phyloP scores from a whole-genome alignment of 345 rosid genomes.

The Anastatica hierochuntica region DNA sequence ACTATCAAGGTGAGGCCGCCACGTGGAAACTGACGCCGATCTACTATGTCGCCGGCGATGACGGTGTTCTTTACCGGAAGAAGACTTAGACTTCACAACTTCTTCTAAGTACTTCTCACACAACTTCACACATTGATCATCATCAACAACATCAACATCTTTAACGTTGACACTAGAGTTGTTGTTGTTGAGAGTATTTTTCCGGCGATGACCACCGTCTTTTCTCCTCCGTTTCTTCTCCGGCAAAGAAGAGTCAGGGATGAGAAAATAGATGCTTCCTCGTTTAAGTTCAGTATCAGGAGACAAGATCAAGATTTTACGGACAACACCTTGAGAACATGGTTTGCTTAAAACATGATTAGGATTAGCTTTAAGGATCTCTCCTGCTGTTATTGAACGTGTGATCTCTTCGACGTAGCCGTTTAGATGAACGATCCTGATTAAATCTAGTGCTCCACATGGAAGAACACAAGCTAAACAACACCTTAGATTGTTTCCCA shows the following conservation, averaged over 20 bases:
- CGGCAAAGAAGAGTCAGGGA: constrained; percentile 54
- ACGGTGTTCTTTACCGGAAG: constrained; percentile 27
- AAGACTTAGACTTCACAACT: not conserved
- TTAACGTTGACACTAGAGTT: not conserved
- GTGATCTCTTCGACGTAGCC: constrained; percentile 78
- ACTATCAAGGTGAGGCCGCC: constrained; percentile 77
- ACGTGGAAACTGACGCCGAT: constrained; percentile 36
- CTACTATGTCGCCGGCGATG: constrained; percentile 49
- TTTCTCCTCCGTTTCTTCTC: constrained; percentile 34
- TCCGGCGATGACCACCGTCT: not conserved
- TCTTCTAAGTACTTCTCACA: constrained; percentile 26
- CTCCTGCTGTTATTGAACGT: constrained; percentile 64
- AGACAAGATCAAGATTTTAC: constrained; percentile 64
- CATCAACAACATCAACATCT: not conserved
- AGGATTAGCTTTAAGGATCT: constrained; percentile 73
- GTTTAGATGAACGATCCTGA: constrained; percentile 83
- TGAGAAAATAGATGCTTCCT: constrained; percentile 81
- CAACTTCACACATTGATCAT: constrained; percentile 15
- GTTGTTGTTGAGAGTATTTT: not conserved
- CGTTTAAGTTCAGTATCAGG: constrained; percentile 82
- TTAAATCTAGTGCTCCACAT: constrained; percentile 89
- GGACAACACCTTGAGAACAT: constrained; percentile 66
- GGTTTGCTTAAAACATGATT: constrained; percentile 84
- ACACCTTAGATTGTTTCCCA: constrained; percentile 90
- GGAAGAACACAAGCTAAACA: constrained; percentile 93